Evolutionary conservation across 345 rosid species (phyloP), one percentile per base, ranked within the genome.

Genomic region (Eucalyptus cloeziana): DNA sequence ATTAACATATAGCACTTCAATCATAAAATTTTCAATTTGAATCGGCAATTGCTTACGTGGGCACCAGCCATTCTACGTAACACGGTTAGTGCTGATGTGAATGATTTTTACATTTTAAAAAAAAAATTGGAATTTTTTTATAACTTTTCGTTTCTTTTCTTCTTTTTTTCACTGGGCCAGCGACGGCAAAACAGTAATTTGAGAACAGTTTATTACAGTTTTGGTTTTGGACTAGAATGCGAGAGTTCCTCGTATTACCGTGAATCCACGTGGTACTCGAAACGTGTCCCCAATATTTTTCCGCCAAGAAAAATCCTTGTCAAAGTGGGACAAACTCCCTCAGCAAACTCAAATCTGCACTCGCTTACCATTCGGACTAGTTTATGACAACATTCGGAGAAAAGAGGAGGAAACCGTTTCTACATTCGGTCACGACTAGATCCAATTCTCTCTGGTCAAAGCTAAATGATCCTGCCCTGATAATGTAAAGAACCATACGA

Each of bases 61-160:
- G 6, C 7, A 6, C 17, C 3, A 0, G 7, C 54, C 21, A 17
- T 51, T 0, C 8, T 51, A 51, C 1, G 54, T 51, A 21, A 51
- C 1, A 51, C 3, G 1, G 21, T 51, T 5, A 17, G 22, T 15
- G 8, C 8, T 0, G 7, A 17, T 3, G 8, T 51, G 0, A 17
- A 16, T 51, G 17, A 51, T 51, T 51, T 51, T 17, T 51, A 0
- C 14, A 49, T 49, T 49, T 10, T 49, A 12, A 3, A 6, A 51
- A 15, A 51, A 49, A 49, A 0, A 0, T 49, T 37, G 13, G 51
- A 49, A 13, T 12, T 51, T 51, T 51, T 51, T 51, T 51, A 49
- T 49, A 49, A 49, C 7, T 17, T 51, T 51, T 51, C 22, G 5
- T 49, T 49, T 40, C 40, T 49, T 6, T 51, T 16, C 7, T 16